Percentiles rank a stretch among this genome's conserved stretches.
phyloP scores from a whole-genome alignment of 139 green algal genomes.

The Chlorella sp. region DNA sequence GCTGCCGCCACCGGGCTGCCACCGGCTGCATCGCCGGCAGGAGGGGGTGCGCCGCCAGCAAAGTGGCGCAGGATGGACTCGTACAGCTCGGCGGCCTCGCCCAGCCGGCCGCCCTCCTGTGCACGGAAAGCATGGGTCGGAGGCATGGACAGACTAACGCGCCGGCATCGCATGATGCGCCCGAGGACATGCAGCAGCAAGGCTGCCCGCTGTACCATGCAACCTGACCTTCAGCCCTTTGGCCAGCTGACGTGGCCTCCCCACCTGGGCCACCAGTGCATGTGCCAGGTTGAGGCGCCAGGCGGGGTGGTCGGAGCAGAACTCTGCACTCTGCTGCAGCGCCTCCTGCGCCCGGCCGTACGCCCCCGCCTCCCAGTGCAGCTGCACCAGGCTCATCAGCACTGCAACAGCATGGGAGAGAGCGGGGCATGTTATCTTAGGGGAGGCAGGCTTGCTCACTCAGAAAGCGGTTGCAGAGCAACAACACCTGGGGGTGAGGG shows the following conservation, averaged over 20 bases:
- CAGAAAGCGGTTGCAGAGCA: no score
- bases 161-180: no score
- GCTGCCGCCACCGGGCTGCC: background rate
- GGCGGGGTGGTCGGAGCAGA: conserved; percentile 85
- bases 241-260: no score
- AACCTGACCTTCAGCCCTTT: no score
- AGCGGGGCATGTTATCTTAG: background rate
- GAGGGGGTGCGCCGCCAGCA: background rate
- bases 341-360: conserved; percentile 79
- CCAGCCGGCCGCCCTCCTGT: conserved; percentile 43
- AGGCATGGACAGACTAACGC: no score
- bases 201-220: no score
- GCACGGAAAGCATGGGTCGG: no score
- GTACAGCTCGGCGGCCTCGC: conserved; percentile 41
- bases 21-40: no score
- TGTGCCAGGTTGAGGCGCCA: conserved; percentile 94
- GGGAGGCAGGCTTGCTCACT: no score
- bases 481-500: no score
- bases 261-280: conserved; percentile 84
- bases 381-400: conserved; percentile 85
- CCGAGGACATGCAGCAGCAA: no score
- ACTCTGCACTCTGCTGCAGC: conserved; percentile 84
- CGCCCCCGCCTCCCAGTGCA: conserved; percentile 87
- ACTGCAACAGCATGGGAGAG: conserved; percentile 41
- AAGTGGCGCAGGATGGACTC: conserved; percentile 44